Percentiles rank a stretch among this genome's conserved stretches.
These are phyloP conservation scores for Dichotomocladium elegans DNA, from an alignment of 371 early-diverging fungal genomes.

Conservation along the genomic window DNA sequence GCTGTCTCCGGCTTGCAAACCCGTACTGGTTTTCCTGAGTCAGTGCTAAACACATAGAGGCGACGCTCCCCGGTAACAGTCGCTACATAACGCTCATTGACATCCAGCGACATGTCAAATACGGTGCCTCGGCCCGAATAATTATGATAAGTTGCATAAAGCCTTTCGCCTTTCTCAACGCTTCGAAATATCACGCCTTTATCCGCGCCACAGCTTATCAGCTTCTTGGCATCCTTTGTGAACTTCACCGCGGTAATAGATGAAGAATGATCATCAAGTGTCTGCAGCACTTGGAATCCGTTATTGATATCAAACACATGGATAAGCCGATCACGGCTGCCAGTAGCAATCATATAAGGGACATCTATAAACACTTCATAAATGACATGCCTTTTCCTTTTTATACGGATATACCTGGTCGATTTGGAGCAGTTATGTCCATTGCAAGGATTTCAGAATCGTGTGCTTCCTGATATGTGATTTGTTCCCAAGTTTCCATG, in stretches of 20 bases:
- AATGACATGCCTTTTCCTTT: not conserved
- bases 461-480: constrained; percentile 76
- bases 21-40: constrained; percentile 66
- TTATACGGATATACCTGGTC: not conserved
- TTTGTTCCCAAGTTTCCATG: constrained; percentile 54
- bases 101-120: constrained; percentile 70
- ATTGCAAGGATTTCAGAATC: constrained; percentile 80
- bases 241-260: constrained; percentile 79
- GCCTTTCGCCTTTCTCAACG: constrained; percentile 9
- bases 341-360: constrained; percentile 67
- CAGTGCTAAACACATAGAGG: constrained; percentile 57
- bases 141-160: constrained; percentile 63
- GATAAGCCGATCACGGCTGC: constrained; percentile 76
- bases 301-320: constrained; percentile 71
- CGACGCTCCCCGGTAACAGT: constrained; percentile 72
- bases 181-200: constrained; percentile 79
- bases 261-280: constrained; percentile 84
- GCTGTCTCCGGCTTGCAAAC: constrained; percentile 58
- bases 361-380: constrained; percentile 10
- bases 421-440: constrained; percentile 55
- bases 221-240: constrained; percentile 52
- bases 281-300: constrained; percentile 65
- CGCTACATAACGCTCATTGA: constrained; percentile 52
- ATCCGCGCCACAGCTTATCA: constrained; percentile 84
- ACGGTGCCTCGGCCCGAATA: constrained; percentile 71